A percentile compares a stretch with the other conserved stretches of the same genome.
phyloP scores from a whole-genome alignment of 1,284 basidiomycete species.

The Tilletia caries region DNA sequence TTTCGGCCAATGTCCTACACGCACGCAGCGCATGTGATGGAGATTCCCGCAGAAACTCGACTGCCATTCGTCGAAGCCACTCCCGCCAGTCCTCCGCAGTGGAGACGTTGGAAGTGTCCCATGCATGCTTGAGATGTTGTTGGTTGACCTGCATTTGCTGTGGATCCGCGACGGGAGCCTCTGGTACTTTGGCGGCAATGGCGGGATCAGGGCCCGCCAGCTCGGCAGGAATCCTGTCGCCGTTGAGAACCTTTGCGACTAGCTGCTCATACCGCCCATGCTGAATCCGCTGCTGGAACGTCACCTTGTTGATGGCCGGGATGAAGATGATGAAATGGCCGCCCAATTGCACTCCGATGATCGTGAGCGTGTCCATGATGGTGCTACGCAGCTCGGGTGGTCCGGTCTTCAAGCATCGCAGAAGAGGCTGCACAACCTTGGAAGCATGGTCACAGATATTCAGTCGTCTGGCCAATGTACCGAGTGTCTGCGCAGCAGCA shows the following conservation, averaged over 20 bases:
- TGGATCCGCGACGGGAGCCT: constrained; percentile 56
- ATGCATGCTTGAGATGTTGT: constrained; percentile 93
- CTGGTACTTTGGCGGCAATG: constrained; percentile 48
- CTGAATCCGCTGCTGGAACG: constrained; percentile 72
- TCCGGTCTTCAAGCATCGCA: constrained; percentile 77
- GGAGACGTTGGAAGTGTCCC: constrained; percentile 80
- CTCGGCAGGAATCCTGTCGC: constrained; percentile 77
- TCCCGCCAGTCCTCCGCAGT: constrained; percentile 86
- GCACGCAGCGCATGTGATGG: constrained; percentile 95
- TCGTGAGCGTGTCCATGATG: constrained; percentile 90
- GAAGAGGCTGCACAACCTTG: constrained; percentile 91
- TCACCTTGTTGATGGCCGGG: constrained; percentile 88
- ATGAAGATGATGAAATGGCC: constrained; percentile 97
- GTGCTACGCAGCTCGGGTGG: constrained; percentile 70
- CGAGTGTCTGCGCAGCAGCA: constrained; percentile 85
- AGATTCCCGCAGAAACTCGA: constrained; percentile 97
- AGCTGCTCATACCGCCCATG: constrained; percentile 84
- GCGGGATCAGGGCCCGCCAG: constrained; percentile 35
- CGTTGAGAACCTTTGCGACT: constrained; percentile 82
- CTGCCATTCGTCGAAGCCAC: constrained; percentile 89
- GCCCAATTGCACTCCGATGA: constrained; percentile 86
- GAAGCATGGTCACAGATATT: constrained; percentile 99
- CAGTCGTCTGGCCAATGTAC: constrained; percentile 83
- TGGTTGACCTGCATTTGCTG: constrained; percentile 93
- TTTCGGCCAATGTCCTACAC: constrained; percentile 88